A percentile compares a stretch with the other conserved stretches of the same genome.
Conservation (phyloP, 2,329 filamentous ascomycete species). For the Helotiales sp. region DNA sequence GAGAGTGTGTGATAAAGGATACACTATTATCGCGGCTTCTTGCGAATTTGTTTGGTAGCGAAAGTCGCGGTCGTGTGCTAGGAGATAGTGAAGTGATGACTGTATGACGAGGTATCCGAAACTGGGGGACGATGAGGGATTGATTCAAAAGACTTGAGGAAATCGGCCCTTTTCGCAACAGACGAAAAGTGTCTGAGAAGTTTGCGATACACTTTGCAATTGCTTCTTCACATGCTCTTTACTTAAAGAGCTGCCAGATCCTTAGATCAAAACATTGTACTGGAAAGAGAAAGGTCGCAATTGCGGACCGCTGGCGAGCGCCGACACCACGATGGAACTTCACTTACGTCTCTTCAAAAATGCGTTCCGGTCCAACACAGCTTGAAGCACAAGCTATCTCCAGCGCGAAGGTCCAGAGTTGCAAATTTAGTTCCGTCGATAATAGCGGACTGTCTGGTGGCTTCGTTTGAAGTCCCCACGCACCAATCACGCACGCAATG, state of each 20-base stretch:
- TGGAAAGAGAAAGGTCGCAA: neutral
- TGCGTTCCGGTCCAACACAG: neutral
- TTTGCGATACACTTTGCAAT: neutral
- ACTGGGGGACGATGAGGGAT: neutral
- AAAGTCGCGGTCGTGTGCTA: constrained; percentile 1
- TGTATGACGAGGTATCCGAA: neutral
- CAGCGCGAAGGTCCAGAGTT: neutral
- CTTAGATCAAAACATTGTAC: constrained; percentile 3
- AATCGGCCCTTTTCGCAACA: neutral
- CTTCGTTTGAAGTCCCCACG: neutral
- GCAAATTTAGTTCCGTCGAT: neutral
- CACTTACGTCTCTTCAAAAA: neutral
- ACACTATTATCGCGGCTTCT: neutral
- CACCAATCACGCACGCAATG: neutral
- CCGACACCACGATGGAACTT: neutral
- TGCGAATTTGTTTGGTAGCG: neutral
- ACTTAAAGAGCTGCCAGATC: neutral
- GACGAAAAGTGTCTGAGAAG: neutral
- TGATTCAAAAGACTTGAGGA: neutral
- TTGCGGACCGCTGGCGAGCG: neutral
- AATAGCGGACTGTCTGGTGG: neutral
- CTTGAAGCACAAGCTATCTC: neutral
- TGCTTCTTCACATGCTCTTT: neutral
- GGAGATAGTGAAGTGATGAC: neutral
- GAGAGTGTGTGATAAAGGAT: neutral